Percentiles rank a stretch among this genome's conserved stretches.
Conservation (phyloP, 495 filamentous ascomycete genomes). For the Tuber indicum region DNA sequence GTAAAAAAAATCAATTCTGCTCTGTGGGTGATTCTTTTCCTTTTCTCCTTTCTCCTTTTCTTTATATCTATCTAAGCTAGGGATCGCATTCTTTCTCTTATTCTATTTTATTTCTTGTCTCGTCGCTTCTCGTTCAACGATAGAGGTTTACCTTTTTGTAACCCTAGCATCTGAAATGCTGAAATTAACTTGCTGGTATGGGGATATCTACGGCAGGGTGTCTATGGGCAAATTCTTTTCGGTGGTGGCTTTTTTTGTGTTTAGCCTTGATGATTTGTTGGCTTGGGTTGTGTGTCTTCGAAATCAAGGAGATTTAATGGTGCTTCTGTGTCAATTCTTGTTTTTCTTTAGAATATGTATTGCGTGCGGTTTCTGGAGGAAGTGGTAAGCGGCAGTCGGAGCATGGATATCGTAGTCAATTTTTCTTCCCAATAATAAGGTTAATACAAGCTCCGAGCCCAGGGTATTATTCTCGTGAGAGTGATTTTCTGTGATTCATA, state of each 20-base stretch:
- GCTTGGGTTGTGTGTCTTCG: neutral
- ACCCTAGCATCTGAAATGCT: neutral
- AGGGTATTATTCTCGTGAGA: neutral
- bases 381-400: neutral
- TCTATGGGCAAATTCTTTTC: neutral
- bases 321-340: neutral
- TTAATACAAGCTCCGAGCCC: neutral
- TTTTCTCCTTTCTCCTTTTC: neutral
- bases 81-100: neutral
- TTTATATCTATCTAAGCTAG: neutral
- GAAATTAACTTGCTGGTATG: neutral
- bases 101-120: neutral
- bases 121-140: neutral
- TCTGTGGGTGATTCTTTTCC: neutral
- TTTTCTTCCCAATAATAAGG: neutral
- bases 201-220: neutral
- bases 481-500: neutral
- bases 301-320: neutral
- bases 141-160: constrained; percentile 6
- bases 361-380: neutral
- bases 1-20: constrained; percentile 10
- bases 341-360: neutral
- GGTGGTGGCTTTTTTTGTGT: neutral
- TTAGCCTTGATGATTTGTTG: neutral
- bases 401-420: neutral